These are phyloP conservation scores for barrel medic (Medicago truncatula) DNA, from an alignment of 306 rosid species.

Conservation along the genomic window MtrunA17r5.0-ANR NC_053049.1:8707501-8708000, in stretches of 20 bases:
- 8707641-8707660: conserved; percentile 74
- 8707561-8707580: no score
- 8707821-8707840: conserved; percentile 22
- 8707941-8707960: conserved; percentile 75
- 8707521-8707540: no score
- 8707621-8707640: conserved; percentile 64
- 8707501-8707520: no score
- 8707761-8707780: conserved; percentile 37
- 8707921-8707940: conserved; percentile 62
- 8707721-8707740: conserved; percentile 57
- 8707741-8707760: conserved; percentile 64
- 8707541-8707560: no score
- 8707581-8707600: conserved; percentile 18
- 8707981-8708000: conserved; percentile 39
- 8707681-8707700: conserved; percentile 45
- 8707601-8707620: neutral
- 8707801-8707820: neutral
- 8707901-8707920: conserved; percentile 34
- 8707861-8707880: conserved; percentile 74
- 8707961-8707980: conserved; percentile 43
- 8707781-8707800: neutral
- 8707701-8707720: conserved; percentile 27
- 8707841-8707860: conserved; percentile 45
- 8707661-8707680: conserved; percentile 51
- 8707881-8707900: conserved; percentile 47